Conservation (phyloP, 139 green algal genomes). For the Chlamydomonas sp. region DNA sequence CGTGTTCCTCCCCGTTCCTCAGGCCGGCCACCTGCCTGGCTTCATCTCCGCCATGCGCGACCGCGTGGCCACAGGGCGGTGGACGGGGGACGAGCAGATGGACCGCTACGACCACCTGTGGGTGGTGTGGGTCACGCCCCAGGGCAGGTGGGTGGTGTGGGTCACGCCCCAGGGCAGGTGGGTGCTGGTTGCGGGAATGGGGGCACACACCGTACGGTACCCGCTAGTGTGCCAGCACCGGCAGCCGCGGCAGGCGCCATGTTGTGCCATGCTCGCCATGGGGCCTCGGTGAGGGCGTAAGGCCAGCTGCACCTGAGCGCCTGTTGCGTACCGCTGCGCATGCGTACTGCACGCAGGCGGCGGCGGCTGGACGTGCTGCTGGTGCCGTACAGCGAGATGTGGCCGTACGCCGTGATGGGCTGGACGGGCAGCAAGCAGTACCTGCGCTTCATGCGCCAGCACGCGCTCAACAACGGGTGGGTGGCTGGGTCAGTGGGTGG, state of each 20-base stretch:
- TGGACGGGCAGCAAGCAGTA: conserved; percentile 39
- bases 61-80: conserved; percentile 3
- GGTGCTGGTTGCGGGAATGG: not conserved
- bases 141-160: conserved; percentile 32
- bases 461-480: conserved; percentile 32
- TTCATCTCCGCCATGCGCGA: conserved; percentile 5
- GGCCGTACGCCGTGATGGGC: conserved; percentile 35
- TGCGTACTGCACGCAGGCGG: not conserved
- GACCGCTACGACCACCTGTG: conserved; percentile 53
- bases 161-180: conserved; percentile 12
- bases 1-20: no score
- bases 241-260: no score
- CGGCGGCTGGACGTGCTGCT: conserved; percentile 45
- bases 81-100: conserved; percentile 44
- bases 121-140: conserved; percentile 21
- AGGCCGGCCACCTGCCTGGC: conserved; percentile 7
- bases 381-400: conserved; percentile 16
- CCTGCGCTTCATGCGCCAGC: conserved; percentile 35
- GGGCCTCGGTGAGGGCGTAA: no score
- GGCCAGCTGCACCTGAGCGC: no score
- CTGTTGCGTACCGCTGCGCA: no score
- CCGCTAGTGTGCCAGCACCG: no score
- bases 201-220: no score
- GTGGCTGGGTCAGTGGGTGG: not conserved
- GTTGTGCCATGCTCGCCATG: no score